Evolutionary conservation across 257 asterid genomes (phyloP).

Genomic region (Solanum tacnaense): DNA sequence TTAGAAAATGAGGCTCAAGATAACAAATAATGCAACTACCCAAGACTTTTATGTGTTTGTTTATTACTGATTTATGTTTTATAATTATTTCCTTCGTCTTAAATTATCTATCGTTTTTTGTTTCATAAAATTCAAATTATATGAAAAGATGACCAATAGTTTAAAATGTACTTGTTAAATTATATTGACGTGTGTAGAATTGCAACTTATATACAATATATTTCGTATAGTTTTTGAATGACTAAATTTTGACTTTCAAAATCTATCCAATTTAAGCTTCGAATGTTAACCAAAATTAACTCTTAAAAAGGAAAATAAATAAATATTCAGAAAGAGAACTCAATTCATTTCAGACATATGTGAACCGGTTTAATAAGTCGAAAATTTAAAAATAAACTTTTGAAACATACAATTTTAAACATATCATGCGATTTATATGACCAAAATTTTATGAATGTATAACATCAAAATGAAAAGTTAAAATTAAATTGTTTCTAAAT

Average conservation of each 20-base stretch:
- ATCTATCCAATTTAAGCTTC: background rate
- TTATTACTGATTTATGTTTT: background rate
- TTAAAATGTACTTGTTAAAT: background rate
- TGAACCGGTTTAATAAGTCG: background rate
- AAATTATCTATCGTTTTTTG: background rate
- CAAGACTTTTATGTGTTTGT: background rate
- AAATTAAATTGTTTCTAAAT: background rate
- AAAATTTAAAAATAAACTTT: background rate
- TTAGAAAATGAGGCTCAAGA: background rate
- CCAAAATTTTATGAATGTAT: background rate
- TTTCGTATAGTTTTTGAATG: too few relatives aligned
- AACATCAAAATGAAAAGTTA: background rate
- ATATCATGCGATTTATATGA: background rate
- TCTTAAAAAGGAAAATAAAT: background rate
- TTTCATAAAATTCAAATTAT: background rate
- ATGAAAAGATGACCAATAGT: background rate
- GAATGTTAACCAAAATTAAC: background rate
- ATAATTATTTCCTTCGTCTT: rapidly evolving
- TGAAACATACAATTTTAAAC: background rate
- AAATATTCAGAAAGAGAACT: rapidly evolving
- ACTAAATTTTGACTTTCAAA: background rate
- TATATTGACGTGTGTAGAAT: background rate
- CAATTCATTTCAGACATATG: background rate
- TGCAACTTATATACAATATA: background rate
- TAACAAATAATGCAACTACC: background rate